Evolutionary conservation across 1,139 yeast genomes (phyloP).

Genomic region (Geotrichum candidum): DNA sequence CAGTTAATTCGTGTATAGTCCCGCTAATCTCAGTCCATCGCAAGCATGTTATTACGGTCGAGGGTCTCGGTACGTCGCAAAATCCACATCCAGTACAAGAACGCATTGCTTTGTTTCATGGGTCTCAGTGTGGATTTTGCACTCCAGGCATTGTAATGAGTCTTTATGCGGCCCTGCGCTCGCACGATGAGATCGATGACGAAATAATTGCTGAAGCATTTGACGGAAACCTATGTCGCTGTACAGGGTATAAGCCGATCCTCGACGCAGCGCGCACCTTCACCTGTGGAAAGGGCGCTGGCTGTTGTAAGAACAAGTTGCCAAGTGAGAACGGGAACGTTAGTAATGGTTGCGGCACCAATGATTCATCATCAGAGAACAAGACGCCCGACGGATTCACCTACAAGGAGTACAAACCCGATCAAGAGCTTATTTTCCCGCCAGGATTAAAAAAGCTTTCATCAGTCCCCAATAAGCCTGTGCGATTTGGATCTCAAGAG

Average conservation of each 20-base stretch:
- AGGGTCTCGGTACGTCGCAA: conserved; percentile 39
- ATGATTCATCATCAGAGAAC: conserved; percentile 21
- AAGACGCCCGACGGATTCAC: conserved; percentile 36
- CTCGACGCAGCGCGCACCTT: conserved; percentile 43
- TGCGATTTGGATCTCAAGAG: conserved; percentile 34
- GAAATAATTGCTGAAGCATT: conserved; percentile 41
- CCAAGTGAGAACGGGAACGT: conserved; percentile 6
- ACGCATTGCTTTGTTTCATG: conserved; percentile 43
- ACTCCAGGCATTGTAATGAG: conserved; percentile 49
- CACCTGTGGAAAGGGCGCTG: conserved; percentile 27
- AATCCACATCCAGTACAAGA: conserved; percentile 44
- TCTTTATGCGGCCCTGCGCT: conserved; percentile 38
- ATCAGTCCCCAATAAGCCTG: conserved; percentile 29
- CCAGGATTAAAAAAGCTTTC: conserved; percentile 31
- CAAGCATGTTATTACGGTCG: conserved; percentile 42
- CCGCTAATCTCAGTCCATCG: conserved; percentile 43
- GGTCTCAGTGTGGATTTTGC: conserved; percentile 47
- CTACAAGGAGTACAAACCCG: conserved; percentile 36
- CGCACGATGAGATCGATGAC: conserved; percentile 31
- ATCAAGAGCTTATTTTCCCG: conserved; percentile 40
- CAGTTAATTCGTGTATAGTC: conserved; percentile 43
- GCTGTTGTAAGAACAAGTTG: conserved; percentile 26
- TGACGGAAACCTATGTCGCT: conserved; percentile 44
- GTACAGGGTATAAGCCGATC: conserved; percentile 46
- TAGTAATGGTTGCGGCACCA: conserved; percentile 1